phyloP scores from a whole-genome alignment of 2,329 filamentous ascomycete species.

The Colletotrichum cereale region DNA sequence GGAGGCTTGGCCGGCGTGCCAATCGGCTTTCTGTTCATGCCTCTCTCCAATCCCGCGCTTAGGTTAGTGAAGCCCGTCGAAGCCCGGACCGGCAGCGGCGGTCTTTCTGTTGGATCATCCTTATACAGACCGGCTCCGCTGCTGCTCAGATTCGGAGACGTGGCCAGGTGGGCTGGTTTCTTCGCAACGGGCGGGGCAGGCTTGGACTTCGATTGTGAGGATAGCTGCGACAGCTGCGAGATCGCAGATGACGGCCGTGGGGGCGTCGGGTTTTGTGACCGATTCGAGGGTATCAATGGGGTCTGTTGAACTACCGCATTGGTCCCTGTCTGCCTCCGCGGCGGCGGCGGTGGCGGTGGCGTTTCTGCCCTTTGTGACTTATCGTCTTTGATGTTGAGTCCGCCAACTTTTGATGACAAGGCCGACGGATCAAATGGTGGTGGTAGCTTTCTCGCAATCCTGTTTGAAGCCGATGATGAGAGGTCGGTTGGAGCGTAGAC shows the following conservation, averaged over 20 bases:
- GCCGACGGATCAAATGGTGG: constrained; percentile 62
- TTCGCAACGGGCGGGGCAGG: constrained; percentile 69
- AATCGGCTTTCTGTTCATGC: constrained; percentile 26
- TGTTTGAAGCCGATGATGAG: constrained; percentile 59
- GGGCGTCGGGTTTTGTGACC: constrained; percentile 42
- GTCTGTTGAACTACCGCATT: constrained; percentile 23
- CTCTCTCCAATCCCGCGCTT: constrained; percentile 8
- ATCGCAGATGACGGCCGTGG: constrained; percentile 51
- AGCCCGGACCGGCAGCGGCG: constrained; percentile 35
- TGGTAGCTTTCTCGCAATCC: constrained; percentile 63
- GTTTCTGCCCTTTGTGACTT: constrained; percentile 49
- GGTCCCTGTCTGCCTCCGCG: constrained; percentile 54
- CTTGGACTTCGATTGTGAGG: constrained; percentile 52
- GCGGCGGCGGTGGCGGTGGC: constrained; percentile 61
- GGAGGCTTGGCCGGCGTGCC: constrained; percentile 30
- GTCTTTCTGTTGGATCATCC: constrained; percentile 44
- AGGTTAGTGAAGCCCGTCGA: constrained; percentile 33
- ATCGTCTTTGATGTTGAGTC: constrained; percentile 59
- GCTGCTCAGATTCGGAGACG: constrained; percentile 45
- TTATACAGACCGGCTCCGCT: constrained; percentile 37
- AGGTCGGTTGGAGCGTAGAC: constrained; percentile 63
- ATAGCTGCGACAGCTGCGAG: constrained; percentile 51
- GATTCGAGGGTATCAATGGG: constrained; percentile 33
- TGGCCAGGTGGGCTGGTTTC: constrained; percentile 70
- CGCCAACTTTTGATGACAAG: constrained; percentile 60